phyloP scores from a whole-genome alignment of 371 early-diverging fungal genomes.

The Amoeboaphelidium protococcarum region DNA sequence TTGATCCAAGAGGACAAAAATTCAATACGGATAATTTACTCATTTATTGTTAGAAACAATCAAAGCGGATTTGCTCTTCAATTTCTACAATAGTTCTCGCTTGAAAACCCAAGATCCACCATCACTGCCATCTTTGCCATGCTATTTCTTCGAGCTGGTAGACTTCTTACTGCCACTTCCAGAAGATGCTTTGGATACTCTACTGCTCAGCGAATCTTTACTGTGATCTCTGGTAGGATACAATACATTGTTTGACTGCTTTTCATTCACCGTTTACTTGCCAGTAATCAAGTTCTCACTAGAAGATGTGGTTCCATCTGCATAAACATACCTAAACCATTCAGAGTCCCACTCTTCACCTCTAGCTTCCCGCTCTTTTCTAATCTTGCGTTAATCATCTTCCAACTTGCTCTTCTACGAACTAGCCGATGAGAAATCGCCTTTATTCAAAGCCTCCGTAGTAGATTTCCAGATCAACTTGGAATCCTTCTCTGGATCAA shows the following conservation, averaged over 20 bases:
- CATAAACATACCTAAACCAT: constrained; percentile 18
- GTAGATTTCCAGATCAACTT: constrained; percentile 42
- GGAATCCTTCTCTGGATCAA: constrained; percentile 28
- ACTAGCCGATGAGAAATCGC: constrained; percentile 37
- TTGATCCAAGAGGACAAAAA: neutral
- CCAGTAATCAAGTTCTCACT: constrained; percentile 4
- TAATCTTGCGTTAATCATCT: constrained; percentile 34
- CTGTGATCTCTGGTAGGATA: no score
- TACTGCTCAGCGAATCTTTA: no score
- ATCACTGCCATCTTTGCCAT: no score
- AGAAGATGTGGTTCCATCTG: constrained; percentile 8
- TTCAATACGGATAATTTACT: neutral
- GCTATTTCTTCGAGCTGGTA: no score
- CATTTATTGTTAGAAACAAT: neutral
- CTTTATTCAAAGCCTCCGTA: constrained; percentile 28
- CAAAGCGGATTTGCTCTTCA: no score
- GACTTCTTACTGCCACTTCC: no score
- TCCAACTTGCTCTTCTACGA: constrained; percentile 38
- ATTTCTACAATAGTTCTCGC: no score
- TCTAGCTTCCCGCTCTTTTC: constrained; percentile 28
- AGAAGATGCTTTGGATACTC: no score
- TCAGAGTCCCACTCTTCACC: constrained; percentile 27
- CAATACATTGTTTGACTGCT: no score
- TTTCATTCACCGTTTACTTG: no score
- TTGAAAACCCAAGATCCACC: no score